Evolutionary conservation across 2,329 filamentous ascomycete species (phyloP), one percentile per base, ranked within the genome.

Genomic region (Penicillium olsonii): DNA sequence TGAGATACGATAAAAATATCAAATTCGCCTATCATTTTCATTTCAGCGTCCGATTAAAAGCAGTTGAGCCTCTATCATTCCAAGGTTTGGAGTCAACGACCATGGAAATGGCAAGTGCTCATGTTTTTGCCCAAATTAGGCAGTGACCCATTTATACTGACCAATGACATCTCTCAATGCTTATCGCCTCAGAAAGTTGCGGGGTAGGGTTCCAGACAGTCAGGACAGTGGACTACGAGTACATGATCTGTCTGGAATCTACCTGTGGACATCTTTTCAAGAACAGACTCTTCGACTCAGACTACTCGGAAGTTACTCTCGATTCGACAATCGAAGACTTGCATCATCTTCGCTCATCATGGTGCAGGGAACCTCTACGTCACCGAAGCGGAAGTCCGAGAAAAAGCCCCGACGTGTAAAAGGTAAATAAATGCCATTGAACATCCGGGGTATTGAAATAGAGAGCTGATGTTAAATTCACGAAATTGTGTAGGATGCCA

Each of bases 401-500:
- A 31, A 31, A 14, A 31, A 15, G 29, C 29, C 29, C 7, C 29
- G 29, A 4, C 29, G 29, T 31, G 29, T 31, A 11, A 31, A 31
- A 7, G 29, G 29, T 31, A 31, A 31, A n/a, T n/a, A n/a, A 31
- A n/a, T 2, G n/a, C 22, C 22, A 24, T 24, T 4, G 22, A 24
- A 4, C 22, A 24, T 24, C 22, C n/a, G n/a, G n/a, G n/a, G n/a
- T n/a, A n/a, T n/a, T n/a, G 22, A 4, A 24, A 24, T 5, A 8
- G 22, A 24, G 8, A 24, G 8, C 22, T 24, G 22, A 8, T 24
- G 22, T n/a, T n/a, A n/a, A n/a, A n/a, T n/a, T n/a, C n/a, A 24
- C 8, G 22, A 8, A 4, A 24, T 8, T 24, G 22, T 8, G 22
- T 14, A 55, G 53, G 53, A 12, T 55, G 53, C 37, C 45, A 55